Evolutionary conservation across 148 eudicot genomes (phyloP).

Genomic region (Polygonum aviculare): DNA sequence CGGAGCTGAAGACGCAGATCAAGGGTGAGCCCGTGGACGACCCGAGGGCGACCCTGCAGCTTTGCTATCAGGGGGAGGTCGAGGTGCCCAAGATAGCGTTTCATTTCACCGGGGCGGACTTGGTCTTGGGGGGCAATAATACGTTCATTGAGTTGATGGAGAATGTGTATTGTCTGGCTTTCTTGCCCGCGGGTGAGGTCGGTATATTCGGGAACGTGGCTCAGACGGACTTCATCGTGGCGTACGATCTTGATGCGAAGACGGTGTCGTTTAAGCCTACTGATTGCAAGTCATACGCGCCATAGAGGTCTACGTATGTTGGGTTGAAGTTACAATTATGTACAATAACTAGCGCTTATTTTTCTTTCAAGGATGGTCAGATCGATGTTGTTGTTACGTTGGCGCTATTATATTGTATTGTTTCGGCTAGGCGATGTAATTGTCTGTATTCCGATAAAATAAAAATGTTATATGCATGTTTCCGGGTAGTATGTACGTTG

Average conservation of each 20-base stretch:
- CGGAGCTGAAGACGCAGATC: slow-evolving; percentile 11
- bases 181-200: slow-evolving; percentile 13
- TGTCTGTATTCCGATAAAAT: no score
- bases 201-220: slow-evolving; percentile 38
- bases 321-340: background rate
- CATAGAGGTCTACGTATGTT: background rate
- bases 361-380: background rate
- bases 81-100: slow-evolving; percentile 17
- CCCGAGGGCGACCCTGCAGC: slow-evolving; percentile 13
- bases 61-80: slow-evolving; percentile 25
- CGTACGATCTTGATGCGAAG: slow-evolving; percentile 31
- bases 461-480: no score
- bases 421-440: no score
- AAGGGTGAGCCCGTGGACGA: slow-evolving; percentile 5
- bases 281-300: slow-evolving; percentile 25
- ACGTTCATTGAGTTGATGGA: slow-evolving; percentile 20
- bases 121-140: slow-evolving; percentile 19
- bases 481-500: no score
- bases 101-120: slow-evolving; percentile 34
- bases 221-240: slow-evolving; percentile 37
- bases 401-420: no score
- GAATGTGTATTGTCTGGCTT: slow-evolving; percentile 28
- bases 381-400: no score
- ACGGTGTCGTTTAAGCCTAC: slow-evolving; percentile 39
- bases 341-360: background rate